phyloP scores from a whole-genome alignment of 345 rosid genomes.

The Carallia pectinifolia region DNA sequence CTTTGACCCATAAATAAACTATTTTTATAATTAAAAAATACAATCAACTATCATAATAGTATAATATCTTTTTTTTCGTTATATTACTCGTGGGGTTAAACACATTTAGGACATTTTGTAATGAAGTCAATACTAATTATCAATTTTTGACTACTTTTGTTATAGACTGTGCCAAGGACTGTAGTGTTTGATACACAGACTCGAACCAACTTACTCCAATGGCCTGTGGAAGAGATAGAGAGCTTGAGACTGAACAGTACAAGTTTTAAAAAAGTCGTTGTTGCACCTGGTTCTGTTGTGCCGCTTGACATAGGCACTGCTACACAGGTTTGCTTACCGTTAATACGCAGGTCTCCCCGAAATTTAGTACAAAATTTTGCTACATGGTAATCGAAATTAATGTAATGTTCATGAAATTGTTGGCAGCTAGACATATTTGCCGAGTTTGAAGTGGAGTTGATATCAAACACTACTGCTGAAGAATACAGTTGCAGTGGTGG shows the following conservation, averaged over 20 bases:
- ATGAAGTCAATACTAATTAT: too few relatives aligned
- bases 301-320: slow-evolving; percentile 58
- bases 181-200: slow-evolving; percentile 67
- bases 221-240: slow-evolving; percentile 89
- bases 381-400: background rate
- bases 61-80: too few relatives aligned
- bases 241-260: slow-evolving; percentile 62
- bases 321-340: slow-evolving; percentile 42
- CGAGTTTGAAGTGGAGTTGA: slow-evolving; percentile 46
- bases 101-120: too few relatives aligned
- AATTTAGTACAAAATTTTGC: background rate
- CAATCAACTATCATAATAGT: too few relatives aligned
- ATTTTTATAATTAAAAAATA: too few relatives aligned
- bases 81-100: too few relatives aligned
- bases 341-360: too few relatives aligned
- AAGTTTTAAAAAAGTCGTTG: slow-evolving; percentile 37
- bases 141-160: background rate
- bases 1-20: too few relatives aligned
- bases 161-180: slow-evolving; percentile 69
- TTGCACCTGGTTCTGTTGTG: slow-evolving; percentile 59
- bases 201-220: slow-evolving; percentile 58
- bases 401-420: background rate
- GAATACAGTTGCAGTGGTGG: slow-evolving; percentile 46
- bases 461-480: slow-evolving; percentile 26
- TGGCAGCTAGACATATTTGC: slow-evolving; percentile 59